Conservation (phyloP, 1,284 basidiomycete species). For the Volvariella volvacea region DNA sequence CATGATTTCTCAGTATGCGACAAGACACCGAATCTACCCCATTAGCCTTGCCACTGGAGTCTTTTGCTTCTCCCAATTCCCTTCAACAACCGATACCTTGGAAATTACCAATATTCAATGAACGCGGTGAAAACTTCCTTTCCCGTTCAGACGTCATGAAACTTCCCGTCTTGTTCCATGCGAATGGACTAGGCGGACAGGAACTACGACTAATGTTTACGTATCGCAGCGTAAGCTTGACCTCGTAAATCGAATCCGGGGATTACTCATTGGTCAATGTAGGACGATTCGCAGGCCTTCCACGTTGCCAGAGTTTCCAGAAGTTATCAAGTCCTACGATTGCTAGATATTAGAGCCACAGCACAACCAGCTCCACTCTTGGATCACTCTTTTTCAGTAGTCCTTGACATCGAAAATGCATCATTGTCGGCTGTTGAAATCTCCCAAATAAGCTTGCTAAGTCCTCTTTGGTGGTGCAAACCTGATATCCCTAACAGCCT, state of each 20-base stretch:
- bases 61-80: conserved; percentile 48
- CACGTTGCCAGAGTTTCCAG: conserved; percentile 50
- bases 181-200: conserved; percentile 36
- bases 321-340: conserved; percentile 49
- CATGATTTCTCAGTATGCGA: no score
- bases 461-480: conserved; percentile 56
- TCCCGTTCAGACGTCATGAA: conserved; percentile 40
- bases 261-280: neutral
- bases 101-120: conserved; percentile 30
- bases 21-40: no score
- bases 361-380: conserved; percentile 41
- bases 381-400: conserved; percentile 48
- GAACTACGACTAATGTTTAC: conserved; percentile 58
- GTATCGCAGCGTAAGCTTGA: conserved; percentile 54
- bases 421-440: conserved; percentile 37
- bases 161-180: conserved; percentile 47
- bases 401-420: conserved; percentile 49
- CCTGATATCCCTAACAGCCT: conserved; percentile 21
- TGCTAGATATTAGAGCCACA: conserved; percentile 43
- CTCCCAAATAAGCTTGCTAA: conserved; percentile 52
- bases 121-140: conserved; percentile 27
- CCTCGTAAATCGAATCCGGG: conserved; percentile 6
- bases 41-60: conserved; percentile 19
- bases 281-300: conserved; percentile 45
- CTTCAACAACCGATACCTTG: conserved; percentile 41